Evolutionary conservation across 148 eudicot genomes (phyloP), one percentile per base, ranked within the genome.

Genomic region (Rhododendron kiyosumense): DNA sequence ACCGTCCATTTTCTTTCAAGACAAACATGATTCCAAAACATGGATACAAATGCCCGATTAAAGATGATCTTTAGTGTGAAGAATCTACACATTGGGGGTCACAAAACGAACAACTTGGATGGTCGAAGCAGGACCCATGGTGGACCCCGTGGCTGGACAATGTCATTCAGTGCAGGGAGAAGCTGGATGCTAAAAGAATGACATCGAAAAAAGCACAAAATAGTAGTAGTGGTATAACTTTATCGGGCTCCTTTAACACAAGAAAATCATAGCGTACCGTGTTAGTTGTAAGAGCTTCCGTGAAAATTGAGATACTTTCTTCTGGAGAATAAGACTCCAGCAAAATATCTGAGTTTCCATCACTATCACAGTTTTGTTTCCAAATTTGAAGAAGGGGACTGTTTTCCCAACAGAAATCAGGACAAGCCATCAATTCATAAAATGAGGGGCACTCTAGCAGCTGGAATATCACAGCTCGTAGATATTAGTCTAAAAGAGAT

Each of bases 361-460:
- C 91, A 84, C 86, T 87, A 86, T 88, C 91, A 69, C 82, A 63
- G 84, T 88, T 94, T 84, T 95, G 90, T 88, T 93, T 93, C 99
- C 99, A 97, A 79, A 97, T 88, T 89, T 97, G 93, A 48, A 97
- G 90, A 82, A 87, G 91, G 48, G 99, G 99, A 69, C 78, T 84
- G 83, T 95, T 92, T 88, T 94, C 88, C 99, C 99, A 97, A 11
- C 87, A 45, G 85, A 90, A 95, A 84, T 94, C 90, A 65, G 88
- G 93, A 86, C 90, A 93, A 49, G 96, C 92, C 99, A 95, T 95
- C 95, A 97, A 91, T 87, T 97, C 99, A 85, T 95, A 97, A 59
- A 97, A 89, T 83, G 99, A 97, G 18, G 99, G 98, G 79, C 99
- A 97, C 81, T 97, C 98, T 85, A 97, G 90, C 61, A 97, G 94